Base-by-base conservation (phyloP, 2,329 filamentous ascomycete species). In the Colletotrichum sp. region DNA sequence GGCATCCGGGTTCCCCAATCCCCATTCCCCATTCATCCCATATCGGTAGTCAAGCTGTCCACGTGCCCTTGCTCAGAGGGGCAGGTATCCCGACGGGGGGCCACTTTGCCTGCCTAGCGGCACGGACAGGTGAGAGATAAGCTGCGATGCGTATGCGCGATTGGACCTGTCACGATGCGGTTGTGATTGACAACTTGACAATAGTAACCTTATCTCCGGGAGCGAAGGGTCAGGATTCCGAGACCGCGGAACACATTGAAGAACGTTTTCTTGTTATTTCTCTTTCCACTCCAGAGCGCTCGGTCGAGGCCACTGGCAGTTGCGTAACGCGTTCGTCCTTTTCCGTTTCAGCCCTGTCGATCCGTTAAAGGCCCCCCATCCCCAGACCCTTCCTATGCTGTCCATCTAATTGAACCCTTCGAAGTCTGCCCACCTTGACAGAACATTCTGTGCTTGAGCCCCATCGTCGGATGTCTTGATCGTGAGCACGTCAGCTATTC, bases 321-420 rank as follows among this genome's bases (percentile, higher is more conserved):
- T 72, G 44, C 36, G 28, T 30, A 30, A 30, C 28, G 28, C 28
- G 63, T 66, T 59, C 34, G 26, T 57, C 44, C 24, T 59, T 30
- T 16, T 73, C 59, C 57, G 73, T 72, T 73, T 76, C 73, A 76
- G 73, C 73, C 70, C 73, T 73, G 70, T 64, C 73, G 44, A 75
- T 67, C 52, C 64, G 21, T 64, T 26, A 21, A 36, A n/a, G 26
- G 21, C 16, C 32, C 39, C 8, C n/a, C 32, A 26, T 16, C 39
- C 39, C 69, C 13, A 28, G 28, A 24, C 28, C 60, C 36, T 62
- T 60, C 21, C 21, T 34, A 21, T 49, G 13, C 52, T 30, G 13
- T 44, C 21, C n/a, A 52, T 52, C 44, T 52, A 13, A 13, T 6
- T 52, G 44, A 13, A n/a, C n/a, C 44, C 10, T 24, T 24, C n/a